Evolutionary conservation across 2,329 filamentous ascomycete species (phyloP).

Genomic region (Venturiaceae sp.): DNA sequence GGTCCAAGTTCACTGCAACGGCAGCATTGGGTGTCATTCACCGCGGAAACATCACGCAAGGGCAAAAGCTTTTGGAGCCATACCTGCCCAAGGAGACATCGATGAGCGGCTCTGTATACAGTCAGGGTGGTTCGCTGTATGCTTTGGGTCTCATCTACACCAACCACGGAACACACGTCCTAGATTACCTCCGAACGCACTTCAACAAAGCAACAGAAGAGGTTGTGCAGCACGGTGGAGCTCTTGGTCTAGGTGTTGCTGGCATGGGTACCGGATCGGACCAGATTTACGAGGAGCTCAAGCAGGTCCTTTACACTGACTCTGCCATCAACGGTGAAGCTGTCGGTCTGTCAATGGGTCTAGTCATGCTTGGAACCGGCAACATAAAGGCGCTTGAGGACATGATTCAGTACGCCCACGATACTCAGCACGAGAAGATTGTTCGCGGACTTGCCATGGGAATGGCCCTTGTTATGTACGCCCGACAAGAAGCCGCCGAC

Average conservation of each 20-base stretch:
- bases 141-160: conserved; percentile 94
- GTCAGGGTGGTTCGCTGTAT: conserved; percentile 90
- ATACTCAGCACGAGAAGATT: conserved; percentile 98
- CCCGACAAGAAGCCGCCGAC: conserved; percentile 87
- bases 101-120: conserved; percentile 81
- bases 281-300: conserved; percentile 84
- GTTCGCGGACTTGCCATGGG: conserved; percentile 90
- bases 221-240: conserved; percentile 93
- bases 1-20: conserved; percentile 98
- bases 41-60: conserved; percentile 86
- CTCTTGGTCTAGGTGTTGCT: conserved; percentile 87
- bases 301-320: conserved; percentile 80
- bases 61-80: conserved; percentile 84
- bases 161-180: conserved; percentile 87
- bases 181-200: conserved; percentile 67
- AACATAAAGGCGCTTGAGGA: conserved; percentile 88
- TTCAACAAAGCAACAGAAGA: conserved; percentile 74
- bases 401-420: conserved; percentile 96
- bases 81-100: conserved; percentile 76
- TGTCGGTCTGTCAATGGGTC: conserved; percentile 88
- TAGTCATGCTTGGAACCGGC: conserved; percentile 97
- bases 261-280: conserved; percentile 94
- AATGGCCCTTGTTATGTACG: conserved; percentile 98
- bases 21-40: conserved; percentile 95
- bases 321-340: conserved; percentile 96